Percentiles rank a stretch among this genome's conserved stretches.
Conservation (phyloP, 306 rosid genomes). For the Lathyrus oleraceus region DNA sequence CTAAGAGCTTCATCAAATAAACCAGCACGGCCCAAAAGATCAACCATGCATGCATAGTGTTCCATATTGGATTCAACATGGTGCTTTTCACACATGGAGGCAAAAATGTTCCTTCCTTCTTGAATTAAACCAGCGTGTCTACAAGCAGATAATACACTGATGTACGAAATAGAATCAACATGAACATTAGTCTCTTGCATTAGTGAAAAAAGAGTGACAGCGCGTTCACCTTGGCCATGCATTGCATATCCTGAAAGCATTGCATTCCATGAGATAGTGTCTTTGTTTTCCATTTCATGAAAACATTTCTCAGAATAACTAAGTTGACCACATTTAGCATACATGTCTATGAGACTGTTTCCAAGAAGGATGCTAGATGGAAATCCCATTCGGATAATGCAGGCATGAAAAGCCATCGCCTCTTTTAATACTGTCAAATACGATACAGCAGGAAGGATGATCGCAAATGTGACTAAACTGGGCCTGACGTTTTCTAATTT, state of each 20-base stretch:
- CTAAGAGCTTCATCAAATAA: conserved; percentile 56
- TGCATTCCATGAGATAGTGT: conserved; percentile 63
- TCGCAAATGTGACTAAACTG: conserved; percentile 55
- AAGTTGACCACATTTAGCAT: conserved; percentile 70
- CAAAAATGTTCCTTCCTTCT: conserved; percentile 56
- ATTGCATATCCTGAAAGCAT: conserved; percentile 71
- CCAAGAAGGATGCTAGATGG: conserved; percentile 45
- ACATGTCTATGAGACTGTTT: conserved; percentile 67
- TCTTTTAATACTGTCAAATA: conserved; percentile 50
- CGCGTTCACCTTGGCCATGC: conserved; percentile 61
- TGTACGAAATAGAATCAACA: conserved; percentile 61
- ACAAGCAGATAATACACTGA: conserved; percentile 68
- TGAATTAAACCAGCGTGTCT: conserved; percentile 68
- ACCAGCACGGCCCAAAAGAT: conserved; percentile 67
- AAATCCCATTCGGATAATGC: conserved; percentile 60
- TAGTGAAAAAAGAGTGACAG: conserved; percentile 53
- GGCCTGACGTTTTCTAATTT: conserved; percentile 51
- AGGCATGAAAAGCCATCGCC: conserved; percentile 67
- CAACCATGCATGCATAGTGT: conserved; percentile 79
- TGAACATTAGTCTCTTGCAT: conserved; percentile 52
- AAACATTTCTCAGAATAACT: conserved; percentile 60
- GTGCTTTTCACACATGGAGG: conserved; percentile 52
- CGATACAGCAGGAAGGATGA: conserved; percentile 62
- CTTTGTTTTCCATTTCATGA: conserved; percentile 60
- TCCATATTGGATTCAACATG: conserved; percentile 55